phyloP scores from a whole-genome alignment of 2,329 filamentous ascomycete genomes.

The Sporothrix mexicana region DNA sequence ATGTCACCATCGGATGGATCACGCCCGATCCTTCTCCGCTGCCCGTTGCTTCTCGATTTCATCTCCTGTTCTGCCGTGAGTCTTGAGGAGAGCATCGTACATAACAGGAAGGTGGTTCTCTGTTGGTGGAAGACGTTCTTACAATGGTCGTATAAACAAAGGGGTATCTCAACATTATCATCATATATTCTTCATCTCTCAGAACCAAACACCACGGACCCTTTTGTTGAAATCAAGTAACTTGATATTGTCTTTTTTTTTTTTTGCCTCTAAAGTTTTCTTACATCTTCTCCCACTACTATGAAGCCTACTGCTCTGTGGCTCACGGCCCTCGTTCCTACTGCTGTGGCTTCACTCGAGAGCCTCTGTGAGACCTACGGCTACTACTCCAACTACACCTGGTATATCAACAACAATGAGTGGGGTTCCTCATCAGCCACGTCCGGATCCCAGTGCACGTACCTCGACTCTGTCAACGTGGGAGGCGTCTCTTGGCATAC shows the following conservation, averaged over 20 bases:
- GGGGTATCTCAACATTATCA: too few relatives aligned
- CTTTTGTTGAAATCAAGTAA: too few relatives aligned
- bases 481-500: slow-evolving; percentile 14
- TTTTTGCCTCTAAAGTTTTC: background rate
- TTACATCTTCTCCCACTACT: background rate
- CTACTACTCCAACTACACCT: slow-evolving; percentile 15
- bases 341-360: background rate
- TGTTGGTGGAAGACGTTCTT: too few relatives aligned
- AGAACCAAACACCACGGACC: too few relatives aligned
- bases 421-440: background rate
- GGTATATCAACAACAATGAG: slow-evolving; percentile 18
- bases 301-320: slow-evolving; percentile 10
- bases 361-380: slow-evolving; percentile 2
- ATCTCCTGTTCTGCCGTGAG: too few relatives aligned
- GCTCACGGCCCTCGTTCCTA: background rate
- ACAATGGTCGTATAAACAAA: too few relatives aligned
- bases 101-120: too few relatives aligned
- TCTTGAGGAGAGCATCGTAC: too few relatives aligned
- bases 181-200: too few relatives aligned
- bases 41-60: background rate
- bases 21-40: background rate
- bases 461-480: background rate
- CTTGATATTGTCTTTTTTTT: too few relatives aligned
- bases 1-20: background rate
- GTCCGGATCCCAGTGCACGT: slow-evolving; percentile 6